Base-by-base conservation (phyloP, 805 yeast species). In the Saturnispora halmiae region DNA sequence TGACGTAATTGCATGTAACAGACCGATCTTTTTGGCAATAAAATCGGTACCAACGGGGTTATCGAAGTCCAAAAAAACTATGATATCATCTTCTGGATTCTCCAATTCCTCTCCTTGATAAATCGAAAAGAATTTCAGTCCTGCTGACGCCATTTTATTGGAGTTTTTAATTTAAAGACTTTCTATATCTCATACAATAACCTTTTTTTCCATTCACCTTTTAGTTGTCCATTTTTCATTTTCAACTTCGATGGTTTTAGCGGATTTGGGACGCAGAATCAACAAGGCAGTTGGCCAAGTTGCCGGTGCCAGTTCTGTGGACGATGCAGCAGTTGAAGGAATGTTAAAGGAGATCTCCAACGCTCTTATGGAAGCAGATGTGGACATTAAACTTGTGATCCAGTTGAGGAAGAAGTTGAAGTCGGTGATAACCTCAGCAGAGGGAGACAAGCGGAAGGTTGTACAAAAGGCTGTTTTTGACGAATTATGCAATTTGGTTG, bases 351-450 rank as follows among this genome's bases (percentile, higher is more conserved):
- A 83, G 52, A 79, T 90, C 38, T 84, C 94, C 44, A 79, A 83
- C 44, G 98, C 98, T 0, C 70, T 90, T 43, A 67, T 92, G 43
- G 96, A 88, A 61, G 73, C 92, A n/a, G 98, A 90, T 61, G 97
- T 90, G 19, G 92, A 92, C 55, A 79, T 92, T 56, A 76, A 74
- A 51, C 69, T 90, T 36, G 98, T 90, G 22, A 77, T 84, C 29
- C 72, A 71, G 47, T 65, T 90, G 46, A 73, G 96, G 55, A 81
- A 75, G 49, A 78, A 81, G 51, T 73, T 90, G 50, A 77, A 76
- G 53, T 55, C 65, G 31, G 74, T 72, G 30, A 68, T 85, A 37
- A 69, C 73, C 41, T 67, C 67, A 28, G 70, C 73, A 11, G 73
- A 74, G n/a, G 73, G 73, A 15, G 86, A 85, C 59, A 81, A 85